phyloP scores from a whole-genome alignment of 768 basidiomycete species.

The Boletellus emodensis region DNA sequence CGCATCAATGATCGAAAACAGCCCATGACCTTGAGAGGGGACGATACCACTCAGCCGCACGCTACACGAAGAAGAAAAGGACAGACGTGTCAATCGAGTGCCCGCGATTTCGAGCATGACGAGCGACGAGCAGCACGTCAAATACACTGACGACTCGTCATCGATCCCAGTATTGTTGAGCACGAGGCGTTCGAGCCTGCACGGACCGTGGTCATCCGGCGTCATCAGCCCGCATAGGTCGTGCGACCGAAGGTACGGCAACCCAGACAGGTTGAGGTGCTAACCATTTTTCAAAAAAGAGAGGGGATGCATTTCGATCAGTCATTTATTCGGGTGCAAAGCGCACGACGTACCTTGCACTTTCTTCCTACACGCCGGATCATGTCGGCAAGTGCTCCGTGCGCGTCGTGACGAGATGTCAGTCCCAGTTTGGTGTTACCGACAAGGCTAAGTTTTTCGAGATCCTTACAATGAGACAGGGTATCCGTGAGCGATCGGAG shows the following conservation, averaged over 20 bases:
- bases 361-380: conserved; percentile 51
- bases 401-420: conserved; percentile 23
- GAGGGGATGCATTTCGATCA: neutral
- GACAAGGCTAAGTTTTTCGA: conserved; percentile 58
- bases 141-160: conserved; percentile 49
- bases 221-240: conserved; percentile 48
- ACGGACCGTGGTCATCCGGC: conserved; percentile 14
- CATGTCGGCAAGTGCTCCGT: conserved; percentile 42
- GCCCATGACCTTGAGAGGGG: conserved; percentile 41
- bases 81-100: conserved; percentile 58
- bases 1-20: conserved; percentile 55
- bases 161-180: conserved; percentile 62
- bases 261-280: conserved; percentile 57
- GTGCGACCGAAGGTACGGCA: conserved; percentile 46
- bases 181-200: conserved; percentile 45
- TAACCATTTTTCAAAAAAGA: conserved; percentile 26
- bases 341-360: conserved; percentile 46
- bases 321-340: neutral
- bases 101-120: conserved; percentile 48
- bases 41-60: neutral
- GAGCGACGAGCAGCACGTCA: conserved; percentile 50
- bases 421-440: conserved; percentile 59
- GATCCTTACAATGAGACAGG: conserved; percentile 31
- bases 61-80: neutral
- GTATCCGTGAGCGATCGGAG: conserved; percentile 42